Percentiles rank a stretch among this genome's conserved stretches.
Conservation (phyloP, 305 asterid species). For the Solanum hybrid region DNA sequence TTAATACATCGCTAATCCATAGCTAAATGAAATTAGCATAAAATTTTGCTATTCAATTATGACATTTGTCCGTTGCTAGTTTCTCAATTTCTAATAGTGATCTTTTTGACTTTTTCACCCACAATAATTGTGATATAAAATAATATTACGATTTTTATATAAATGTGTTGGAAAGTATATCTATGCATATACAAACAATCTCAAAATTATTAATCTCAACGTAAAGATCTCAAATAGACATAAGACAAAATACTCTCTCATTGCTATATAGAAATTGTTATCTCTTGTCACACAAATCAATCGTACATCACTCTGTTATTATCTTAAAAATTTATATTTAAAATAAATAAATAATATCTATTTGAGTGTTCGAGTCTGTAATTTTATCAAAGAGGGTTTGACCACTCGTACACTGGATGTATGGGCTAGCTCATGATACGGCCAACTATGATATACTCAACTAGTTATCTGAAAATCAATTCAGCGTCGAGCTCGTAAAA, state of each 20-base stretch:
- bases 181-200: background rate
- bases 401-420: background rate
- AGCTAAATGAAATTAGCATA: background rate
- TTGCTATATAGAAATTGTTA: background rate
- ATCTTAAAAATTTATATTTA: too few species aligned
- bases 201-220: background rate
- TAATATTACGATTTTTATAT: background rate
- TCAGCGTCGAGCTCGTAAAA: background rate
- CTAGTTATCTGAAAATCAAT: background rate
- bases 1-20: too few species aligned
- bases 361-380: background rate
- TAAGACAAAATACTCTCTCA: background rate
- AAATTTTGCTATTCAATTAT: background rate
- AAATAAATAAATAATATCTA: too few species aligned
- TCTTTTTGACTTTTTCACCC: background rate
- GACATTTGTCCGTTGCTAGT: background rate
- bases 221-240: background rate
- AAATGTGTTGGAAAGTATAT: background rate
- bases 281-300: background rate
- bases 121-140: too few species aligned
- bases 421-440: background rate
- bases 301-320: background rate
- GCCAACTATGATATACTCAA: too few species aligned
- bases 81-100: too few species aligned
- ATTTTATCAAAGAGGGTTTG: background rate